phyloP scores from a whole-genome alignment of 108 stramenopile species.

The Conticribra weissflogii region DNA sequence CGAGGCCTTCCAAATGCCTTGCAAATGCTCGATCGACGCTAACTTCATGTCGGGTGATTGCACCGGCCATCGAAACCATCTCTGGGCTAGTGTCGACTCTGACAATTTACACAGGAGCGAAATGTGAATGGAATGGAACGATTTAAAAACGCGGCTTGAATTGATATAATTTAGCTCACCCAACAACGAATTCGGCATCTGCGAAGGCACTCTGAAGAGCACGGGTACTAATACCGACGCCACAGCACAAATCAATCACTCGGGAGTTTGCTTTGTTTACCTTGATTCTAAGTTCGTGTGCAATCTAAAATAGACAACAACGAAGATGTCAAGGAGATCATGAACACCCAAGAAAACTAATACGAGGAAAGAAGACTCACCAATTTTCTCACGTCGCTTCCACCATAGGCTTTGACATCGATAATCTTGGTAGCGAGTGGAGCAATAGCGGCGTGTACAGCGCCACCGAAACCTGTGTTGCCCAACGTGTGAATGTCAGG shows the following conservation, averaged over 20 bases:
- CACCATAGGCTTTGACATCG: slow-evolving; percentile 78
- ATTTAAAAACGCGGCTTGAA: too few relatives aligned
- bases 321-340: neutral
- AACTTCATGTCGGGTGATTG: slow-evolving; percentile 41
- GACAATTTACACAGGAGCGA: neutral
- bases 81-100: slow-evolving; percentile 74
- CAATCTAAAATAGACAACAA: slow-evolving; percentile 18
- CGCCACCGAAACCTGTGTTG: slow-evolving; percentile 56
- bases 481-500: slow-evolving; percentile 62
- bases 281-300: slow-evolving; percentile 40
- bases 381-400: slow-evolving; percentile 60
- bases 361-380: slow-evolving; percentile 18
- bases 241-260: slow-evolving; percentile 79
- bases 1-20: slow-evolving; percentile 17
- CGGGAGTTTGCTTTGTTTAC: slow-evolving; percentile 49
- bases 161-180: slow-evolving; percentile 17
- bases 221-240: slow-evolving; percentile 83
- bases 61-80: slow-evolving; percentile 81
- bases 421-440: slow-evolving; percentile 80
- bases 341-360: slow-evolving; percentile 1
- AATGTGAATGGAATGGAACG: too few relatives aligned
- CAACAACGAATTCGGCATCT: slow-evolving; percentile 63
- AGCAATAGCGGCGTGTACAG: slow-evolving; percentile 77
- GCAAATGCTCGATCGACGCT: slow-evolving; percentile 27
- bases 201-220: slow-evolving; percentile 71